Conservation (phyloP, 805 yeast genomes). For the Cephaloascus albidus region DNA sequence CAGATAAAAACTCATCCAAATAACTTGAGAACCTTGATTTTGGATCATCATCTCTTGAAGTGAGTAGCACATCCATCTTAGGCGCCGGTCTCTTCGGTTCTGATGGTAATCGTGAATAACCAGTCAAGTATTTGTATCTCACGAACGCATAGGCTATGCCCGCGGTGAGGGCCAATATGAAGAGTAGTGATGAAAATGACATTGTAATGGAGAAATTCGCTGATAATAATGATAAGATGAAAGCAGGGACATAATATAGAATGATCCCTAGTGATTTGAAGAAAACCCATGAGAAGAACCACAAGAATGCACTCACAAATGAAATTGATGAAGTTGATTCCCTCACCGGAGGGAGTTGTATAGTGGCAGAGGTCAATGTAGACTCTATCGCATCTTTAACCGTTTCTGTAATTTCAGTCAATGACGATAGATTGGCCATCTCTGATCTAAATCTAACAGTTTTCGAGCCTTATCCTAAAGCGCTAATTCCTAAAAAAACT, state of each 20-base stretch:
- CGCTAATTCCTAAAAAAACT: too few relatives aligned
- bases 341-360: neutral
- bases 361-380: neutral
- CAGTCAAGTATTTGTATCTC: constrained; percentile 54
- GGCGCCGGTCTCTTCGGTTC: constrained; percentile 35
- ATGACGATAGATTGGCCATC: neutral
- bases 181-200: constrained; percentile 36
- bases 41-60: constrained; percentile 16
- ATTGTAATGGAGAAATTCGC: constrained; percentile 40
- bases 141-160: constrained; percentile 35
- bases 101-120: constrained; percentile 47
- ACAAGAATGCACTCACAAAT: neutral
- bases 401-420: neutral
- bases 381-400: neutral
- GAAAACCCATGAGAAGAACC: constrained; percentile 1
- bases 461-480: too few relatives aligned
- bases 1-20: constrained; percentile 81
- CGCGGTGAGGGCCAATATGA: constrained; percentile 17
- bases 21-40: constrained; percentile 48
- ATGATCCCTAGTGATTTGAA: constrained; percentile 4
- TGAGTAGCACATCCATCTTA: constrained; percentile 35
- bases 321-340: neutral
- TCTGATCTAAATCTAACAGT: too few relatives aligned
- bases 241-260: constrained; percentile 15
- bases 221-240: constrained; percentile 23